Conservation (phyloP, 306 rosid species). For the Trichosanthes cucumerina region DNA sequence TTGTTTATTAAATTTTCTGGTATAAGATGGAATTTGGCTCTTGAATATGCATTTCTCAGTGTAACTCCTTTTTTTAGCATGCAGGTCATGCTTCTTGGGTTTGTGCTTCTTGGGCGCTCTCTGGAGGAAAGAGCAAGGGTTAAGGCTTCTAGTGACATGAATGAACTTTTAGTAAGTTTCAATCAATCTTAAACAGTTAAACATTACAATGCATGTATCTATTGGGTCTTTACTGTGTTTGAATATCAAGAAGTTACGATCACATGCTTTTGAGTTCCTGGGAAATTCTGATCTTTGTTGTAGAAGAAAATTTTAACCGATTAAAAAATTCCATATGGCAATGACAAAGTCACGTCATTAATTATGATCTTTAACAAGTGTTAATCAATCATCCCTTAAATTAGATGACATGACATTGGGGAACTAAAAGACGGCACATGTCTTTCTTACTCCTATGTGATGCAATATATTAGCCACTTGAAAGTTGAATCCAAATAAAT, state of each 20-base stretch:
- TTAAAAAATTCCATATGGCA: not conserved
- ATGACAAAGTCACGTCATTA: not conserved
- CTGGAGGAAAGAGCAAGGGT: constrained; percentile 89
- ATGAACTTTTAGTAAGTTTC: constrained; percentile 77
- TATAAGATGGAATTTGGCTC: not conserved
- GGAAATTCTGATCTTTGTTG: not conserved
- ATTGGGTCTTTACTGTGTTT: not conserved
- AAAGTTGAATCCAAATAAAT: not conserved
- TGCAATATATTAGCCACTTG: not conserved
- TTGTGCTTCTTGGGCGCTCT: constrained; percentile 96
- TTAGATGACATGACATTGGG: not conserved
- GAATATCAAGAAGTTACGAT: not conserved
- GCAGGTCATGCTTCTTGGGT: constrained; percentile 99
- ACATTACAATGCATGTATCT: not conserved
- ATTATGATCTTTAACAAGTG: not conserved
- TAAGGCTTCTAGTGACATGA: constrained; percentile 96
- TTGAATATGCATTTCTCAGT: constrained; percentile 33
- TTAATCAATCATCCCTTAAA: not conserved
- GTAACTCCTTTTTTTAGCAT: constrained; percentile 45
- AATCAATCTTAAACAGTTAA: not conserved
- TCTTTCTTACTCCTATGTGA: not conserved
- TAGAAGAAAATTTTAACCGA: not conserved
- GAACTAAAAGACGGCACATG: not conserved
- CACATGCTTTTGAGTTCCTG: not conserved
- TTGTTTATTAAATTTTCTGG: not conserved